These are phyloP conservation scores for Camillea tinctor DNA, from an alignment of 2,329 filamentous ascomycete genomes.

Conservation along the genomic window DNA sequence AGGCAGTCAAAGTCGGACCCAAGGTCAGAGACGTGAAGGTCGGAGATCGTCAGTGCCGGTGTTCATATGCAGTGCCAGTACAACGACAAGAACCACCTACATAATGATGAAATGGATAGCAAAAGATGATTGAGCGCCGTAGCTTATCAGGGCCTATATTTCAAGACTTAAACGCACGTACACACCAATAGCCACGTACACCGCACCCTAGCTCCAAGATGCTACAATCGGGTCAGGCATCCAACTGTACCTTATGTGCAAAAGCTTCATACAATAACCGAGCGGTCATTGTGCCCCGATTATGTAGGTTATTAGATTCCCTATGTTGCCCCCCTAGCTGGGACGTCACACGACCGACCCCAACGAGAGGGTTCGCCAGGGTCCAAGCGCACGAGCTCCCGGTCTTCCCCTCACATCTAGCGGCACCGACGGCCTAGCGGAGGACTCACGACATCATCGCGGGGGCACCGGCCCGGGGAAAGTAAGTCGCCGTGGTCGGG, in stretches of 20 bases:
- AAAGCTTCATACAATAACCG: no score
- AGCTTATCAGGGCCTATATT: no score
- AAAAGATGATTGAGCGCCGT: no score
- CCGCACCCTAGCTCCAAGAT: conserved; percentile 57
- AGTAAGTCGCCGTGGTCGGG: conserved; percentile 68
- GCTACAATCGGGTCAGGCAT: no score
- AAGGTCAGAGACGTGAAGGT: conserved; percentile 49
- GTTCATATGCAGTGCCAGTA: conserved; percentile 55
- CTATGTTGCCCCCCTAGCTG: no score
- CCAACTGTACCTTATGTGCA: no score
- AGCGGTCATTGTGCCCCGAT: no score
- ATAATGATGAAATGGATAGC: no score
- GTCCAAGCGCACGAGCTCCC: conserved; percentile 59
- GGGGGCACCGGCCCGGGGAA: conserved; percentile 69
- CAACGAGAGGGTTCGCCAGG: conserved; percentile 62
- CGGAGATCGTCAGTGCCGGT: conserved; percentile 65
- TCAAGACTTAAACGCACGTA: no score
- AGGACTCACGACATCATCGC: conserved; percentile 71
- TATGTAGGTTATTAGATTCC: no score
- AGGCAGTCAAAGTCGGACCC: conserved; percentile 39
- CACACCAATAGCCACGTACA: conserved; percentile 57
- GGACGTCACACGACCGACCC: no score
- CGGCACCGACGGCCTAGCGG: conserved; percentile 74
- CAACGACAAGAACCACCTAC: conserved; percentile 52
- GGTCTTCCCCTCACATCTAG: conserved; percentile 49